These are phyloP conservation scores for Puccinia coronata DNA, from an alignment of 1,284 basidiomycete genomes.

Conservation along the genomic window DNA sequence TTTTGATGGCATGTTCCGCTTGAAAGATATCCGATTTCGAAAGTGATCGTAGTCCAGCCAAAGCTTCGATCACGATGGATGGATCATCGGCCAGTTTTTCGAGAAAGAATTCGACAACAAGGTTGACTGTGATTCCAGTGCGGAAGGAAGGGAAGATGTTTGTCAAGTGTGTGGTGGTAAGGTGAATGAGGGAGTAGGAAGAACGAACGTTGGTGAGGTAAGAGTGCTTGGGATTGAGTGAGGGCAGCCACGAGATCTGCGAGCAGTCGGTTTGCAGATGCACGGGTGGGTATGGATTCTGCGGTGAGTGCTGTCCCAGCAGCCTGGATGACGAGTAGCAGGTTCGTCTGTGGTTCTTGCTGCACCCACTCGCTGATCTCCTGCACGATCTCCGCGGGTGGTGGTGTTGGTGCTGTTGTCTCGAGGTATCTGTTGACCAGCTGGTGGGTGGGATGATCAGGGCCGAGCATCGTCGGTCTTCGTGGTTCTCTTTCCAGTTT, in stretches of 20 bases:
- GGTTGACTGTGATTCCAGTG: constrained; percentile 17
- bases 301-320: neutral
- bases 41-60: constrained; percentile 19
- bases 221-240: neutral
- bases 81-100: constrained; percentile 40
- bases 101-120: constrained; percentile 38
- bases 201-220: neutral
- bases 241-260: neutral
- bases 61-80: constrained; percentile 32
- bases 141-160: neutral
- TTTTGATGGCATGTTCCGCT: constrained; percentile 9
- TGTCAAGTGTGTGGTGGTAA: neutral
- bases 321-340: constrained; percentile 10
- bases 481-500: too few species aligned
- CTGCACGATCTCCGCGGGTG: neutral
- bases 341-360: neutral
- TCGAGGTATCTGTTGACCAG: constrained; percentile 16
- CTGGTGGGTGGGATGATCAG: neutral
- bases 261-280: constrained; percentile 11
- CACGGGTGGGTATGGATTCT: constrained; percentile 2
- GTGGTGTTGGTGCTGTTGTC: neutral
- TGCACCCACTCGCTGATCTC: constrained; percentile 5
- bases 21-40: constrained; percentile 21
- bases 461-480: too few species aligned
- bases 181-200: neutral